phyloP scores from a whole-genome alignment of 2,329 filamentous ascomycete species.

The Beauveria caledonica region DNA sequence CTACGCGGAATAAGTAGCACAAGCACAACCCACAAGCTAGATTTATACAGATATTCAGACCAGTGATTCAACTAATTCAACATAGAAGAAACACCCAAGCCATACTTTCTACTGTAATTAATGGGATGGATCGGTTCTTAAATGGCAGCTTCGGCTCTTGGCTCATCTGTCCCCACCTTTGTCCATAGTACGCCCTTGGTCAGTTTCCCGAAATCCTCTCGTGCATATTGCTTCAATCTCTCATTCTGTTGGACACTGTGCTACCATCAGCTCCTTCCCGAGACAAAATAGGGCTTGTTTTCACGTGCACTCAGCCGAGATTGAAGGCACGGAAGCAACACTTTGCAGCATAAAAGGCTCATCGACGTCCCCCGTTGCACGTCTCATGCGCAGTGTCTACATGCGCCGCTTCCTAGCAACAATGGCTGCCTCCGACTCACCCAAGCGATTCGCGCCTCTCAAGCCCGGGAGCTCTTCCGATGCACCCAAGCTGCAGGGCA shows the following conservation, averaged over 20 bases:
- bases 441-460: slow-evolving; percentile 50
- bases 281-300: background rate
- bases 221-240: too few species aligned
- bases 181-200: background rate
- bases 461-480: slow-evolving; percentile 26
- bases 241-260: background rate
- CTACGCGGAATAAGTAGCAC: too few species aligned
- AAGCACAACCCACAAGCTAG: too few species aligned
- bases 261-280: background rate
- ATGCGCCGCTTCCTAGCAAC: slow-evolving; percentile 27
- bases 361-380: background rate
- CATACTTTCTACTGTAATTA: too few species aligned
- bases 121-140: too few species aligned
- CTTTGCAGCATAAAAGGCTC: slow-evolving; percentile 2
- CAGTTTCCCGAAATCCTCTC: too few species aligned
- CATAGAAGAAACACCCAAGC: too few species aligned
- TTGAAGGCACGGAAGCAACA: background rate
- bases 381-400: background rate
- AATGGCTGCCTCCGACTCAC: slow-evolving; percentile 31
- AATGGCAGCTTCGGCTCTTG: too few species aligned
- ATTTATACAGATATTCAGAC: too few species aligned
- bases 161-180: background rate
- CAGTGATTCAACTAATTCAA: too few species aligned
- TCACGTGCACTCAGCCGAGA: background rate
- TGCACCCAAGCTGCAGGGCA: slow-evolving; percentile 44